Evolutionary conservation across 2,329 filamentous ascomycete genomes (phyloP).

Genomic region (Penicillium sp.): DNA sequence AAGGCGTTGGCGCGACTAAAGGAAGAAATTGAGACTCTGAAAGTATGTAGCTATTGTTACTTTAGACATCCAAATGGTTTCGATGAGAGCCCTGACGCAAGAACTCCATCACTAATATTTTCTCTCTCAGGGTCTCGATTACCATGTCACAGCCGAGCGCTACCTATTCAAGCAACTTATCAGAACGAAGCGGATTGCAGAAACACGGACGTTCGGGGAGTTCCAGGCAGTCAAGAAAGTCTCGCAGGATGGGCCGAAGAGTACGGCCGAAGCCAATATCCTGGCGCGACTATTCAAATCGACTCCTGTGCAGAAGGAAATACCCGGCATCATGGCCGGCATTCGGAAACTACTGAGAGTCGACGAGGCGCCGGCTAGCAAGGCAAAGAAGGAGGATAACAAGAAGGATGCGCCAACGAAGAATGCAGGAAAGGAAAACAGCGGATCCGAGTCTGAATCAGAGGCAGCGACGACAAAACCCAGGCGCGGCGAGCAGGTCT

Average conservation of each 20-base stretch:
- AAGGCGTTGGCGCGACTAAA: conserved; percentile 46
- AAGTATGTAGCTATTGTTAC: conserved; percentile 39
- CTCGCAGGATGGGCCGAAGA: conserved; percentile 37
- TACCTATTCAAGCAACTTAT: conserved; percentile 57
- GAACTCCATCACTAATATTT: conserved; percentile 3
- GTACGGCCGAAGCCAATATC: conserved; percentile 55
- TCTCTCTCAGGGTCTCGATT: conserved; percentile 48
- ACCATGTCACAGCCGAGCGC: conserved; percentile 49
- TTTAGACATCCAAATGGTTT: not conserved
- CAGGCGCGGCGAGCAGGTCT: conserved; percentile 8
- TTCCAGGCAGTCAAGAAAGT: conserved; percentile 40
- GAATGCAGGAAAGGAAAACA: conserved; percentile 6
- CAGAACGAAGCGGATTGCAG: conserved; percentile 57
- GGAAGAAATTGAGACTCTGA: conserved; percentile 56
- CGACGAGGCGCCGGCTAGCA: conserved; percentile 22
- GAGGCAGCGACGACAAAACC: conserved; percentile 1
- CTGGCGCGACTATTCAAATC: conserved; percentile 59
- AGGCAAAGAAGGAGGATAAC: conserved; percentile 10
- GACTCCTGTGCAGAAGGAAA: conserved; percentile 55
- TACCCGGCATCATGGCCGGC: conserved; percentile 47
- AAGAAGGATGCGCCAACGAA: conserved; percentile 13
- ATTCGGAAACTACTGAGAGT: conserved; percentile 41
- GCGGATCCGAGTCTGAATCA: conserved; percentile 13
- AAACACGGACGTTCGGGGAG: conserved; percentile 48
- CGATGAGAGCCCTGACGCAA: not conserved